Base-by-base conservation (phyloP, 177 flowering plant genomes). In the Vitis hybrid region DNA sequence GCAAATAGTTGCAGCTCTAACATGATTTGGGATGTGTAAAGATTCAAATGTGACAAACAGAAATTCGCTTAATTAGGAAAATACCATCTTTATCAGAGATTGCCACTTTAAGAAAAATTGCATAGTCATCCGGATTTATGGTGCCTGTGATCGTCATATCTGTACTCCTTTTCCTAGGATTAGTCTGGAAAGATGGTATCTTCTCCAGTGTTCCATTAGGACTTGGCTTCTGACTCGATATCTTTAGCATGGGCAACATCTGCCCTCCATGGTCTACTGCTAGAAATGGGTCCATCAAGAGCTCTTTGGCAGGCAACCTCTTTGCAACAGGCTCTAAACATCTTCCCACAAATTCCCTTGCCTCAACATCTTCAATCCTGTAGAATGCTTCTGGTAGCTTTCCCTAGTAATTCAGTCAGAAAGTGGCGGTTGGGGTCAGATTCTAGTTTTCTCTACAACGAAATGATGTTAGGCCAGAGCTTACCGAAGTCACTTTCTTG, bases 401-500 rank as follows among this genome's bases (percentile, higher is more conserved):
- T 32, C 98, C 98, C 98, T 93, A 66, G 1, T 58, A 64, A 70
- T 32, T 30, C 35, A 24, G 50, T 50, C 32, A 56, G 13, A 17
- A 70, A 70, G 18, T 48, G 30, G 46, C 0, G 46, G 6, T 41
- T 41, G 46, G 46, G 1, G 46, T 41, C 46, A 41, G 46, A 41
- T 41, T 41, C 46, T 41, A 41, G 9, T 41, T 41, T 41, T 1
- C 0, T 41, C 9, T 8, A 41, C 46, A 41, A 41, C 1, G 9
- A 41, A 41, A 41, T 4, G 9, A 41, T 0, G 46, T 41, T 41
- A 41, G 6, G 46, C 46, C 58, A 11, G 56, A 55, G 18, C 85
- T 76, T 73, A 93, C 98, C 74, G 88, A 84, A 46, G 97, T 94
- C 8, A 94, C 98, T 85, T 91, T 94, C 90, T 94, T 92, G 90